Evolutionary conservation across 768 basidiomycete genomes (phyloP), one percentile per base, ranked within the genome.

Genomic region (Rickenella mellea): DNA sequence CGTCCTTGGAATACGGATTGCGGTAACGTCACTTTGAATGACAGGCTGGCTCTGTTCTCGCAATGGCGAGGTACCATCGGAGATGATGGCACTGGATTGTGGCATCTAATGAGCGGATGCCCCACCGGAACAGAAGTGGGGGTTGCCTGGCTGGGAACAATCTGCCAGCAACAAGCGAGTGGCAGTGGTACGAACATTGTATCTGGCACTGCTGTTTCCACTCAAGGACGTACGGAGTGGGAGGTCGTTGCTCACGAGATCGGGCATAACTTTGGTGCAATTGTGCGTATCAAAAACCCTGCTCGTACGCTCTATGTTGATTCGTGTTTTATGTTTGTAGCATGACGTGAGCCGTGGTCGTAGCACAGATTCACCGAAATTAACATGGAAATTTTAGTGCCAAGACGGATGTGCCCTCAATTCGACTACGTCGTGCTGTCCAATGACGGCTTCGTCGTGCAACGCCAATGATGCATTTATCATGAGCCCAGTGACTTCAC

Each of bases 261-360:
- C 43, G 85, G 85, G 12, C 83, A 86, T 59, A 92, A 90, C 54
- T 89, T 93, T 61, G 88, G 90, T 36, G 87, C 87, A 14, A 90
- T 90, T 48, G 82, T 85, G 53, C 62, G 82, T 73, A 5, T 27
- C 43, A 12, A 22, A 26, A 12, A 19, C n/a, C 10, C 36, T 27
- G 8, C 27, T 40, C 24, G 36, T 31, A 29, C 19, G 27, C 51
- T 31, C 45, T 43, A 12, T 44, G 42, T 30, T 39, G 41, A 43
- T 51, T n/a, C n/a, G n/a, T n/a, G n/a, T 50, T 50, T 36, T 47
- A 35, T 46, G 52, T 52, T 43, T 39, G 14, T 42, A 40, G 45
- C 42, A 47, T 19, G 39, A 44, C 27, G 48, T 45, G 15, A 21
- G 24, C 4, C 33, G 14, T 19, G 35, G 38, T 15, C 19, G 25